phyloP scores from a whole-genome alignment of 345 rosid genomes.

The Populus tremula region DNA sequence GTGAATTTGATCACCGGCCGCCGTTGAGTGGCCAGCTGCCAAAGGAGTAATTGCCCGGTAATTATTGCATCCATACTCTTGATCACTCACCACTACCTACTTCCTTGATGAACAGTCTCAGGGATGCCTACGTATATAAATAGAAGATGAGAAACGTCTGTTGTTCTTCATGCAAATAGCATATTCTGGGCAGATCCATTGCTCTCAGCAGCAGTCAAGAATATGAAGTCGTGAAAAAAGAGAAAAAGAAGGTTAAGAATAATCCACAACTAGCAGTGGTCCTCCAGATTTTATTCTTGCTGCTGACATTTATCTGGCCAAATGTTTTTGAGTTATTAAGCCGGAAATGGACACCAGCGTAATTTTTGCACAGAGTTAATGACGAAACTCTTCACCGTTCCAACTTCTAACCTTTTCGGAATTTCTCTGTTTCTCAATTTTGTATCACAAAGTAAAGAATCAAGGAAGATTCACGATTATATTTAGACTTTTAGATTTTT shows the following conservation, averaged over 20 bases:
- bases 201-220: not conserved
- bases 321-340: too few relatives aligned
- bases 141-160: not conserved
- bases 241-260: too few relatives aligned
- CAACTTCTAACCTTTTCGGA: too few relatives aligned
- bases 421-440: too few relatives aligned
- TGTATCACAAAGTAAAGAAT: too few relatives aligned
- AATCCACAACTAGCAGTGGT: slow-evolving; percentile 1
- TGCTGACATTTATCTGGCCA: too few relatives aligned
- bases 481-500: too few relatives aligned
- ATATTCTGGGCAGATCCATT: slow-evolving; percentile 26
- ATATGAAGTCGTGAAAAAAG: too few relatives aligned
- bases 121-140: not conserved
- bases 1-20: not conserved
- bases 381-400: too few relatives aligned
- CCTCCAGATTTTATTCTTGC: slow-evolving; percentile 2
- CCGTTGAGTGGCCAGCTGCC: slow-evolving; percentile 24
- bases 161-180: slow-evolving; percentile 13
- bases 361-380: too few relatives aligned
- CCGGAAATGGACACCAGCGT: too few relatives aligned
- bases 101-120: slow-evolving; percentile 12
- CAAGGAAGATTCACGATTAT: too few relatives aligned
- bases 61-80: slow-evolving; percentile 13
- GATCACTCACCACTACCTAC: not conserved
- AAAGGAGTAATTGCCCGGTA: slow-evolving; percentile 27